phyloP scores from a whole-genome alignment of 129 eudicot genomes.

The Pittosporum tobira region DNA sequence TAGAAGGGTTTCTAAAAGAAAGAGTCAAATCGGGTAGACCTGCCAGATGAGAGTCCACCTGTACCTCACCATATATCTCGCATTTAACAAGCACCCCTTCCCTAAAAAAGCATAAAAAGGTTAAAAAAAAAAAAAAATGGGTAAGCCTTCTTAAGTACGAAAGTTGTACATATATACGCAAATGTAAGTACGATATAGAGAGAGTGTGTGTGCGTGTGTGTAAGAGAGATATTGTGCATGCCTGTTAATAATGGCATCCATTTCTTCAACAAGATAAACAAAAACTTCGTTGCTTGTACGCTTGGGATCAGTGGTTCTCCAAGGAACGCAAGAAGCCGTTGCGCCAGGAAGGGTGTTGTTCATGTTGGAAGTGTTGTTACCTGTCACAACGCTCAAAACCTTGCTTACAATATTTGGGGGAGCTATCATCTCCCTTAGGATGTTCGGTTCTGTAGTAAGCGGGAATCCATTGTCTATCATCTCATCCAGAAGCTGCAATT shows the following conservation, averaged over 20 bases:
- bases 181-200: no score
- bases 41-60: slow-evolving; percentile 77
- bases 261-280: slow-evolving; percentile 85
- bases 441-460: slow-evolving; percentile 85
- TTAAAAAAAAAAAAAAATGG: slow-evolving; percentile 7
- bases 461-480: slow-evolving; percentile 99
- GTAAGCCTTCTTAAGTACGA: background rate
- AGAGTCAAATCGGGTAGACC: slow-evolving; percentile 92
- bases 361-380: slow-evolving; percentile 81
- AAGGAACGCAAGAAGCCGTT: slow-evolving; percentile 83
- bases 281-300: slow-evolving; percentile 78
- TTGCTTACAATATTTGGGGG: slow-evolving; percentile 96
- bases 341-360: slow-evolving; percentile 92
- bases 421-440: slow-evolving; percentile 89
- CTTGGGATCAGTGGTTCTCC: slow-evolving; percentile 83
- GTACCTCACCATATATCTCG: slow-evolving; percentile 86
- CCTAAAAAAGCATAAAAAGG: slow-evolving; percentile 39
- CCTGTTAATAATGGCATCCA: slow-evolving; percentile 91
- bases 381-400: slow-evolving; percentile 89
- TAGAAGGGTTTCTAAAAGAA: slow-evolving; percentile 84
- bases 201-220: no score
- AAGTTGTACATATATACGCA: no score
- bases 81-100: slow-evolving; percentile 87
- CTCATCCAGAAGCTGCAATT: slow-evolving; percentile 86
- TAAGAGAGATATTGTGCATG: slow-evolving; percentile 6